These are phyloP conservation scores for Pisolithus microcarpus DNA, from an alignment of 768 basidiomycete species.

Conservation along the genomic window DNA sequence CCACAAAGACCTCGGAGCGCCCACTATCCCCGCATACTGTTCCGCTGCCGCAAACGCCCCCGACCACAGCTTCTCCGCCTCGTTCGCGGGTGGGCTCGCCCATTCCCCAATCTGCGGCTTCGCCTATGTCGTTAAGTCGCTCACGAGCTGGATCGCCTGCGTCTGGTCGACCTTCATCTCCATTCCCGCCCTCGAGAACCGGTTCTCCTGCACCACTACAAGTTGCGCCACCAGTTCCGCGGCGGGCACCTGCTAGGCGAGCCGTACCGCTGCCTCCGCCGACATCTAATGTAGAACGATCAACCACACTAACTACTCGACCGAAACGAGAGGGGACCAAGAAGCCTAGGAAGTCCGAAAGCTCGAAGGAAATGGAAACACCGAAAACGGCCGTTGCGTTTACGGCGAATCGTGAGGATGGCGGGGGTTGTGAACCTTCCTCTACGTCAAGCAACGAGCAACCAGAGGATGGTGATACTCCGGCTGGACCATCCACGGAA, in stretches of 20 bases:
- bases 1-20: neutral
- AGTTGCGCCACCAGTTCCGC: neutral
- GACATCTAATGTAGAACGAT: constrained; percentile 31
- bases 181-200: constrained; percentile 54
- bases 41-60: constrained; percentile 21
- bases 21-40: constrained; percentile 16
- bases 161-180: constrained; percentile 34
- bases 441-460: too few species aligned
- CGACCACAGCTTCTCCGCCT: constrained; percentile 24
- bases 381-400: neutral
- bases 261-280: constrained; percentile 60
- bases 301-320: constrained; percentile 1
- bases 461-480: neutral
- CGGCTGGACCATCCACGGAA: neutral
- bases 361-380: neutral
- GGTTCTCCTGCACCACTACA: constrained; percentile 22
- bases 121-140: constrained; percentile 15
- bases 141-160: constrained; percentile 30
- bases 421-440: neutral
- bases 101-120: constrained; percentile 28
- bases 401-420: neutral
- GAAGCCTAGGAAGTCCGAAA: neutral
- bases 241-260: constrained; percentile 8
- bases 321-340: neutral
- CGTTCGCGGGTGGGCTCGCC: constrained; percentile 25